These are phyloP conservation scores for Ottelia alismoides DNA, from an alignment of 106 monocot species.

Conservation along the genomic window DNA sequence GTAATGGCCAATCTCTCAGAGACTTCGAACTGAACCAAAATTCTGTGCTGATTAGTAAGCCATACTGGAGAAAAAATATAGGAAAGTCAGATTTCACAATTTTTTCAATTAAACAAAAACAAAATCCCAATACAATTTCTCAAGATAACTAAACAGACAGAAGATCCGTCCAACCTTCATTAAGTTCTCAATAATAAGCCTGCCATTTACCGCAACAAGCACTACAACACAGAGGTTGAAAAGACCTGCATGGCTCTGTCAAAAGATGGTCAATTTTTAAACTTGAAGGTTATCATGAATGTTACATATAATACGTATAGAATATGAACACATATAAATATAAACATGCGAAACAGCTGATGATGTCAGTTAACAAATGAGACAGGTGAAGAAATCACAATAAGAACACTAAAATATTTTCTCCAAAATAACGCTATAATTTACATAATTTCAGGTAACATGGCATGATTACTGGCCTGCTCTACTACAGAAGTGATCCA, in stretches of 20 bases:
- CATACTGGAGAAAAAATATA: constrained; percentile 34
- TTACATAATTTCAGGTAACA: no score
- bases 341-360: no score
- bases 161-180: constrained; percentile 22
- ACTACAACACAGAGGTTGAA: constrained; percentile 64
- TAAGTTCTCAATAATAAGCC: constrained; percentile 70
- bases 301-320: no score
- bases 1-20: constrained; percentile 51
- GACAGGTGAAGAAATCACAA: no score
- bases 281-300: no score
- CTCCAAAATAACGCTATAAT: no score
- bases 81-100: not conserved
- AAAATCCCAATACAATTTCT: not conserved
- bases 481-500: no score
- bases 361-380: not conserved
- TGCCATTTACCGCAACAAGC: constrained; percentile 58
- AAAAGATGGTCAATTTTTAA: no score
- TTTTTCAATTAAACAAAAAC: not conserved
- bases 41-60: constrained; percentile 48
- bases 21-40: constrained; percentile 64
- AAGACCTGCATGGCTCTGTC: constrained; percentile 63
- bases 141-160: constrained; percentile 1
- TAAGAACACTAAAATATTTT: no score
- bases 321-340: not conserved
- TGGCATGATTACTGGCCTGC: no score